Base-by-base conservation (phyloP, 257 asterid genomes). In the Solanum microdontum region DNA sequence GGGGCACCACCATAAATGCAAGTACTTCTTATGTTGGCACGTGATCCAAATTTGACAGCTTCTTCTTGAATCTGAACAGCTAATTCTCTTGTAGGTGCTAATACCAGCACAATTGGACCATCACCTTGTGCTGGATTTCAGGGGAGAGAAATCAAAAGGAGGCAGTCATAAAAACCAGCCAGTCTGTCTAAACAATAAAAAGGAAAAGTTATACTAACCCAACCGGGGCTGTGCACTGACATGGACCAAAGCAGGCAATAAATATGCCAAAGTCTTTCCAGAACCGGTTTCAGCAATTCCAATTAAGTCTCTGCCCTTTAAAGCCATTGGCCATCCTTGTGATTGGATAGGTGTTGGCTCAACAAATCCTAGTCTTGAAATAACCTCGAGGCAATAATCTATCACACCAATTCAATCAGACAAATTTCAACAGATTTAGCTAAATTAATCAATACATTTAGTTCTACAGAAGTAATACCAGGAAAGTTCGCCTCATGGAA, bases 221-320 rank as follows among this genome's bases (percentile, higher is more conserved):
- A 96, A 91, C 84, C 93, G 93, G 40, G 99, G 98, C 89, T 96
- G 99, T 75, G 98, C 99, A 39, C 93, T 91, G 86, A 96, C 94
- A 88, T 96, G 99, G 87, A 96, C 97, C 88, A 96, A 92, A 88
- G 96, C 95, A 75, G 99, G 99, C 79, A 96, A 91, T 91, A 95
- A 87, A 91, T 96, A 96, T 3, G 99, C 92, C 93, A 96, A 88
- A 72, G 98, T 96, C 90, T 96, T 96, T 68, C 99, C 99, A 60
- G 99, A 96, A 90, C 99, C 99, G 69, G 99, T 96, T 92, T 96
- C 99, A 23, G 99, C 99, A 86, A 96, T 95, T 90, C 98, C 99
- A 74, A 96, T 87, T 24, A 96, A 91, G 92, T 96, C 98, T 83
- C 99, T 94, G 37, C 99, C 99, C 90, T 91, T 95, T 90, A 96